These are phyloP conservation scores for Colletotrichum gigasporum DNA, from an alignment of 2,329 filamentous ascomycete species.

Conservation along the genomic window DNA sequence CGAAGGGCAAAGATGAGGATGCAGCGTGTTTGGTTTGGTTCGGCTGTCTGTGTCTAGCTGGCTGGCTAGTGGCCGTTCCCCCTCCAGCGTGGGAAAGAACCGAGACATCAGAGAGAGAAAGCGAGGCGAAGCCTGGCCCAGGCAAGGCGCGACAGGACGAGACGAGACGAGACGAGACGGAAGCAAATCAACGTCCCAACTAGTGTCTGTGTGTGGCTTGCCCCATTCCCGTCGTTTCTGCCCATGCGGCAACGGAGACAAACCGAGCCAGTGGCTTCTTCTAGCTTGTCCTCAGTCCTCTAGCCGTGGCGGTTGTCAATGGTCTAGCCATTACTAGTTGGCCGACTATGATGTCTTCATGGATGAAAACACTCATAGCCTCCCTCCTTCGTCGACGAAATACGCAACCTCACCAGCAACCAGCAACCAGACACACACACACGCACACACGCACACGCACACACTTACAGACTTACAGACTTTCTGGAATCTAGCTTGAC, in stretches of 20 bases:
- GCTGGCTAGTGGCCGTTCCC: conserved; percentile 26
- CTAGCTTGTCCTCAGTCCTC: conserved; percentile 20
- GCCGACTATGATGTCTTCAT: conserved; percentile 28
- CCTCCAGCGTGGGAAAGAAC: conserved; percentile 9
- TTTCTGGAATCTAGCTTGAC: background rate
- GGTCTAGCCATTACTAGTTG: conserved; percentile 22
- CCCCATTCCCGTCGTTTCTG: conserved; percentile 26
- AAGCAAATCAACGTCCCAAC: conserved; percentile 28
- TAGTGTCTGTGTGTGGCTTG: conserved; percentile 29
- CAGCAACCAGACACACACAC: too few species aligned
- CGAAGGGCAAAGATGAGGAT: background rate
- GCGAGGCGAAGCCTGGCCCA: conserved; percentile 22
- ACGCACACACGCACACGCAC: too few species aligned
- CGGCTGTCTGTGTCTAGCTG: too few species aligned
- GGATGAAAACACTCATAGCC: conserved; percentile 29
- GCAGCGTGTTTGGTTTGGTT: background rate
- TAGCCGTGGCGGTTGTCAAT: conserved; percentile 20
- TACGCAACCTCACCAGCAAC: conserved; percentile 13
- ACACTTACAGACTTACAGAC: background rate
- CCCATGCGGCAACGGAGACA: conserved; percentile 30
- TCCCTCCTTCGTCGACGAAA: conserved; percentile 1
- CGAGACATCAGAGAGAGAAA: conserved; percentile 21
- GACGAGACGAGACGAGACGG: conserved; percentile 32
- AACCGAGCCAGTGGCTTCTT: conserved; percentile 28
- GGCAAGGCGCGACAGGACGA: conserved; percentile 24